These are phyloP conservation scores for Cryphonectria parasitica DNA, from an alignment of 2,329 filamentous ascomycete genomes.

Conservation along the genomic window DNA sequence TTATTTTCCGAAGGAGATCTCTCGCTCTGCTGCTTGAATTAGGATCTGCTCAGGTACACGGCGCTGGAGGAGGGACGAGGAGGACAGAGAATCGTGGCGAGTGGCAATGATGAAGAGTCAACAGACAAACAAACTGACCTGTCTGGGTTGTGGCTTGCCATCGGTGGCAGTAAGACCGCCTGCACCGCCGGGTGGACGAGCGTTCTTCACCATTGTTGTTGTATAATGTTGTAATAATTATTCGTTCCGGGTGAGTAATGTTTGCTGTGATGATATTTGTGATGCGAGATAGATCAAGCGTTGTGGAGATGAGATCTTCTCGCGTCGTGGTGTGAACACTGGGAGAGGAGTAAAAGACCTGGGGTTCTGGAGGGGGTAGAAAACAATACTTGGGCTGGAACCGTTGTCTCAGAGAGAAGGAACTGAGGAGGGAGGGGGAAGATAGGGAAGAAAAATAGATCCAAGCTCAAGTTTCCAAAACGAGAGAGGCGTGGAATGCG, in stretches of 20 bases:
- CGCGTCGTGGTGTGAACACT: neutral
- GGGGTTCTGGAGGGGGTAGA: neutral
- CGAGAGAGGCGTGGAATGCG: neutral
- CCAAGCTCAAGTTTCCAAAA: neutral
- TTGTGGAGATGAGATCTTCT: neutral
- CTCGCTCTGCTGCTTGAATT: slow-evolving; percentile 59
- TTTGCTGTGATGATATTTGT: neutral
- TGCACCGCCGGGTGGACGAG: neutral
- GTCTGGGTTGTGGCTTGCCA: neutral
- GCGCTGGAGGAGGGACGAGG: neutral
- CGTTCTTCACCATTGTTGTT: slow-evolving; percentile 9
- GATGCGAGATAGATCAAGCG: neutral
- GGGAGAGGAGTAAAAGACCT: too few relatives aligned
- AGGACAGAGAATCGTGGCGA: neutral
- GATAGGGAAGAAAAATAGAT: neutral
- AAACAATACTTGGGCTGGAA: neutral
- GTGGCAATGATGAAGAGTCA: too few relatives aligned
- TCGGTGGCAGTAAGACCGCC: neutral
- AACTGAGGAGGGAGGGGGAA: neutral
- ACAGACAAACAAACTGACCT: neutral
- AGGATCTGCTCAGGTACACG: neutral
- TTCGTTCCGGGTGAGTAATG: neutral
- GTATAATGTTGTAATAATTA: neutral
- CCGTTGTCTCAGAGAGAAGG: neutral
- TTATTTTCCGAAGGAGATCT: slow-evolving; percentile 81